These are phyloP conservation scores for Venturiaceae sp. DNA, from an alignment of 2,329 filamentous ascomycete genomes.

Conservation along the genomic window DNA sequence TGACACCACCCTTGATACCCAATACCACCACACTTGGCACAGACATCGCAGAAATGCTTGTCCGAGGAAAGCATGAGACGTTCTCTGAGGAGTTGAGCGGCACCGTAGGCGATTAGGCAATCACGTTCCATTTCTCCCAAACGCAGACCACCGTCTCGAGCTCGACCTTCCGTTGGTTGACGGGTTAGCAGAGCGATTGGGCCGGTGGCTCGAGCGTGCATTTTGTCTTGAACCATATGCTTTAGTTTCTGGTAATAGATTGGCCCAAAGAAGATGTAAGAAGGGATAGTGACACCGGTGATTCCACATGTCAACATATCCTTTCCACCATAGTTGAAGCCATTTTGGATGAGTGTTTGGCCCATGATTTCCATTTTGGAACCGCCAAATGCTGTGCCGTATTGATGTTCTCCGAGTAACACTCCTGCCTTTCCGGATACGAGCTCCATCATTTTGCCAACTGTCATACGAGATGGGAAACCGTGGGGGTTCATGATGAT, in stretches of 20 bases:
- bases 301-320: constrained; percentile 94
- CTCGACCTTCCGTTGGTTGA: constrained; percentile 92
- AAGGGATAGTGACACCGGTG: constrained; percentile 85
- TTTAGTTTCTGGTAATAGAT: constrained; percentile 99
- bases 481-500: constrained; percentile 99
- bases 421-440: constrained; percentile 91
- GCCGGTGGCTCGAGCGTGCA: constrained; percentile 89
- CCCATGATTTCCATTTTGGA: constrained; percentile 86
- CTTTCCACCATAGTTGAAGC: constrained; percentile 95
- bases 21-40: constrained; percentile 88
- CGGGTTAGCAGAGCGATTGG: constrained; percentile 86
- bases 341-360: constrained; percentile 70
- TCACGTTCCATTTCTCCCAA: constrained; percentile 98
- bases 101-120: constrained; percentile 94
- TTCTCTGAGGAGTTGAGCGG: constrained; percentile 83
- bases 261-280: constrained; percentile 96
- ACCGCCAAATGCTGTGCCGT: constrained; percentile 79
- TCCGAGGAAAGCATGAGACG: constrained; percentile 92
- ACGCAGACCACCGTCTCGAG: constrained; percentile 81
- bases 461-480: constrained; percentile 99
- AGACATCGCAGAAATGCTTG: constrained; percentile 84
- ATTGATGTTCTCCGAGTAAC: constrained; percentile 73
- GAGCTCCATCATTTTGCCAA: constrained; percentile 94
- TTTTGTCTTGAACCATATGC: constrained; percentile 99
- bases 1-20: constrained; percentile 93